Conservation (phyloP, 2,329 filamentous ascomycete species). For the Magnaporthiopsis incrustans region DNA sequence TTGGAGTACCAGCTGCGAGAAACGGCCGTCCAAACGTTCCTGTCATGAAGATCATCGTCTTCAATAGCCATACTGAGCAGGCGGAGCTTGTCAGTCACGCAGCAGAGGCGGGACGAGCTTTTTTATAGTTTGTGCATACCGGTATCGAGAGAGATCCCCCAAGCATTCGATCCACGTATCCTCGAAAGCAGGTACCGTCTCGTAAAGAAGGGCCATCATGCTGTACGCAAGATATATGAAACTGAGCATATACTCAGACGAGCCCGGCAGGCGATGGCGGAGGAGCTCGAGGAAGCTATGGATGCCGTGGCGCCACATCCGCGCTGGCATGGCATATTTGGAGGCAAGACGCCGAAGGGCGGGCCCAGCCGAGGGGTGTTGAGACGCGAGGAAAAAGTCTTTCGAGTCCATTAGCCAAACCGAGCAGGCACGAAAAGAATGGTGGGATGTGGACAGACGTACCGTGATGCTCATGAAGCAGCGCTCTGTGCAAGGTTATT, state of each 20-base stretch:
- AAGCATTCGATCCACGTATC: conserved; percentile 93
- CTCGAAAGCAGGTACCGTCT: conserved; percentile 74
- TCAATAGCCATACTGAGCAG: conserved; percentile 76
- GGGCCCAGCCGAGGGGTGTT: conserved; percentile 70
- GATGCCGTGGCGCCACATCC: conserved; percentile 93
- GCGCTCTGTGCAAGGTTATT: conserved; percentile 70
- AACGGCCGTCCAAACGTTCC: conserved; percentile 75
- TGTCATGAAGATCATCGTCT: conserved; percentile 65
- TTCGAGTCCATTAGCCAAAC: neutral
- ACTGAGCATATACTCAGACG: conserved; percentile 79
- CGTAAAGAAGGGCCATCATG: conserved; percentile 80
- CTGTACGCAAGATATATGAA: conserved; percentile 87
- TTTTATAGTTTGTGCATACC: conserved; percentile 17
- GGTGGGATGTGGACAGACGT: neutral
- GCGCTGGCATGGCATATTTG: conserved; percentile 84
- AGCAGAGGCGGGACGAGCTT: no score
- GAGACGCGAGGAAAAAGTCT: conserved; percentile 74
- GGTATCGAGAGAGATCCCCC: conserved; percentile 74
- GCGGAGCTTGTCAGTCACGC: neutral
- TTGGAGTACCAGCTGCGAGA: conserved; percentile 78
- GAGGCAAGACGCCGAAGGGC: conserved; percentile 60
- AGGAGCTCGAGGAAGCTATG: conserved; percentile 76
- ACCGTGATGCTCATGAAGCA: conserved; percentile 72
- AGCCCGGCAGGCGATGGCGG: conserved; percentile 63
- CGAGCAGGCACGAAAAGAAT: neutral